Percentiles rank a stretch among this genome's conserved stretches.
phyloP scores from a whole-genome alignment of 768 basidiomycete genomes.

The Pulveroboletus frians region DNA sequence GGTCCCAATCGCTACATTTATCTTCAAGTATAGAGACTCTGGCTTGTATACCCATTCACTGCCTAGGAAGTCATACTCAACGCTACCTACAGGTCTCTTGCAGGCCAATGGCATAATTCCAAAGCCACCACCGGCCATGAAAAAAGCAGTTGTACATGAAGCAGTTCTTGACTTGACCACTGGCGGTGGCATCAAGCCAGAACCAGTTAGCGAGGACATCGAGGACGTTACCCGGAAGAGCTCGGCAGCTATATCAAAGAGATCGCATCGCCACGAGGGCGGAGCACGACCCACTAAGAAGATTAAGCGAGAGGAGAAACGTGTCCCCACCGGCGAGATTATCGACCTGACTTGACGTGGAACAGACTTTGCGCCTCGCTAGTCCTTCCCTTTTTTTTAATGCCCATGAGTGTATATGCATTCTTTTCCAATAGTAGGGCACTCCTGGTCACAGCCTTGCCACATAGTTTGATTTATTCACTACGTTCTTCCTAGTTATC shows the following conservation, averaged over 20 bases:
- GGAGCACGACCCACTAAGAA: slow-evolving; percentile 19
- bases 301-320: slow-evolving; percentile 22
- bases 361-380: neutral
- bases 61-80: neutral
- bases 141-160: neutral
- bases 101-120: slow-evolving; percentile 27
- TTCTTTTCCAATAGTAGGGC: too few species aligned
- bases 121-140: slow-evolving; percentile 2
- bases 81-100: slow-evolving; percentile 18
- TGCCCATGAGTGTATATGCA: too few species aligned
- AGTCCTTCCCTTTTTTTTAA: neutral
- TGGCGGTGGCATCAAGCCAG: slow-evolving; percentile 6
- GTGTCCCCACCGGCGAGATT: slow-evolving; percentile 18
- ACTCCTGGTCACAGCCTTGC: too few species aligned
- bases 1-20: slow-evolving; percentile 21
- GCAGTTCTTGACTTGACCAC: slow-evolving; percentile 24
- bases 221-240: slow-evolving; percentile 1
- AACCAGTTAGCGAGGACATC: slow-evolving; percentile 4
- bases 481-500: neutral
- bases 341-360: slow-evolving; percentile 28
- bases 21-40: slow-evolving; percentile 29
- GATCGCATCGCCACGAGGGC: neutral
- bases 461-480: too few species aligned
- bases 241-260: slow-evolving; percentile 1
- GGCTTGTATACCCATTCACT: slow-evolving; percentile 12